Evolutionary conservation across 2,329 filamentous ascomycete species (phyloP).

Genomic region (Falciphora oryzae): DNA sequence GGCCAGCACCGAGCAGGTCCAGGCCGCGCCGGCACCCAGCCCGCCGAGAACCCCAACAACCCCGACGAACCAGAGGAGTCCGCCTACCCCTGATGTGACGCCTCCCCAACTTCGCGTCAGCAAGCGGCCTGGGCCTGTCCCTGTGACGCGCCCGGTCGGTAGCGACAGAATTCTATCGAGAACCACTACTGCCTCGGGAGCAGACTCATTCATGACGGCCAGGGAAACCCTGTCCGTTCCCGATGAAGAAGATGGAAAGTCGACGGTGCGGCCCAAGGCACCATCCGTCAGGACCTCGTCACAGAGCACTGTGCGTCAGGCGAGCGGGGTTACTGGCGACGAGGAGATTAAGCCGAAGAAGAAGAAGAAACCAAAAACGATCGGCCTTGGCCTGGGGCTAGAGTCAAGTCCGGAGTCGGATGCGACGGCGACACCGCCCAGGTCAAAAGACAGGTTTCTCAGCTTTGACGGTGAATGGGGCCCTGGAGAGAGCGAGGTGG

Average conservation of each 20-base stretch:
- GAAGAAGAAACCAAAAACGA: slow-evolving; percentile 26
- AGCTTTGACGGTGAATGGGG: slow-evolving; percentile 57
- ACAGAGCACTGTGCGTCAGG: slow-evolving; percentile 37
- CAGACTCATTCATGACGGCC: slow-evolving; percentile 68
- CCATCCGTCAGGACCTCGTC: slow-evolving; percentile 34
- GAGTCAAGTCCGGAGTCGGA: slow-evolving; percentile 34
- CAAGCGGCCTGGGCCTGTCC: slow-evolving; percentile 33
- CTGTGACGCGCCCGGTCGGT: slow-evolving; percentile 36
- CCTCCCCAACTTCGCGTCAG: slow-evolving; percentile 48
- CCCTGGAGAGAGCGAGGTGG: slow-evolving; percentile 37
- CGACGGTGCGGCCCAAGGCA: slow-evolving; percentile 34
- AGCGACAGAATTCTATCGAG: slow-evolving; percentile 45
- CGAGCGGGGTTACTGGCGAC: slow-evolving; percentile 19
- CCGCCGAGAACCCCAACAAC: slow-evolving; percentile 44
- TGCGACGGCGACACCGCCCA: slow-evolving; percentile 28
- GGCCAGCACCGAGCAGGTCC: slow-evolving; percentile 32
- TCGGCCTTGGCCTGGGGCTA: slow-evolving; percentile 39
- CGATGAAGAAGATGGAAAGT: slow-evolving; percentile 49
- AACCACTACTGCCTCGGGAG: slow-evolving; percentile 52
- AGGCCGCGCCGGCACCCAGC: slow-evolving; percentile 13
- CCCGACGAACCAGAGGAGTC: slow-evolving; percentile 59
- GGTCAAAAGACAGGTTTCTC: slow-evolving; percentile 42
- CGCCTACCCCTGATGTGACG: slow-evolving; percentile 70
- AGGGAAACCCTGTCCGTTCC: slow-evolving; percentile 58
- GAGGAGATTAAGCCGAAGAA: slow-evolving; percentile 2